Evolutionary conservation across 805 yeast genomes (phyloP).

Genomic region (Myxozyma vanderwaltii): DNA sequence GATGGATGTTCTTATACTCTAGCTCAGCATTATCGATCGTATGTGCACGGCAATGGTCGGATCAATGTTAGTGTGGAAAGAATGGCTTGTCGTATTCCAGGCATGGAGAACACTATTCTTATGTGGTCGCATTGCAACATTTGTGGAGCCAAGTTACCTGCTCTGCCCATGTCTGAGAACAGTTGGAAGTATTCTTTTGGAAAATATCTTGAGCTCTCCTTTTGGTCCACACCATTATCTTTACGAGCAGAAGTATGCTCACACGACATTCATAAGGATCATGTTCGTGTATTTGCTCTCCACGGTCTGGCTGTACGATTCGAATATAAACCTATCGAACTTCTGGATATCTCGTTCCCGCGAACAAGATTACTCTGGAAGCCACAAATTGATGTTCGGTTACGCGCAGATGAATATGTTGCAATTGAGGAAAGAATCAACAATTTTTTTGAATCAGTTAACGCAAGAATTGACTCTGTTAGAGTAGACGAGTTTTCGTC

Average conservation of each 20-base stretch:
- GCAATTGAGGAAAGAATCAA: constrained; percentile 56
- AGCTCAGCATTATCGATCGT: constrained; percentile 77
- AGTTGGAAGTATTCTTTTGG: constrained; percentile 93
- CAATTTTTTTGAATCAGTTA: constrained; percentile 71
- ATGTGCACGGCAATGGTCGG: constrained; percentile 85
- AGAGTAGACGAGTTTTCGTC: constrained; percentile 72
- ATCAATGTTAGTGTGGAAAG: constrained; percentile 75
- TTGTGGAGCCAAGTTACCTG: constrained; percentile 76
- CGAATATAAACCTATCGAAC: constrained; percentile 73
- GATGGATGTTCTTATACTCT: constrained; percentile 78
- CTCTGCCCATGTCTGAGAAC: constrained; percentile 76
- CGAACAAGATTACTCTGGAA: constrained; percentile 69
- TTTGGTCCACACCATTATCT: constrained; percentile 65
- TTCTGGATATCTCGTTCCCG: constrained; percentile 80
- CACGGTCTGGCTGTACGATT: constrained; percentile 76
- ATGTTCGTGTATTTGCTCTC: constrained; percentile 79
- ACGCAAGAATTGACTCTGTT: constrained; percentile 71
- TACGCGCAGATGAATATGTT: constrained; percentile 65
- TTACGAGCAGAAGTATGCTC: constrained; percentile 67
- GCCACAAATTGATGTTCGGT: constrained; percentile 65
- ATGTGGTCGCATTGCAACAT: constrained; percentile 91
- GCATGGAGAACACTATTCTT: constrained; percentile 65
- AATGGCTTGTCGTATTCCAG: constrained; percentile 57
- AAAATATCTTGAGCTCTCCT: constrained; percentile 81
- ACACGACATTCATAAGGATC: constrained; percentile 81